Percentiles rank a stretch among this genome's conserved stretches.
Evolutionary conservation across 2,329 filamentous ascomycete species (phyloP).

Genomic region (Cytospora paraplurivora): DNA sequence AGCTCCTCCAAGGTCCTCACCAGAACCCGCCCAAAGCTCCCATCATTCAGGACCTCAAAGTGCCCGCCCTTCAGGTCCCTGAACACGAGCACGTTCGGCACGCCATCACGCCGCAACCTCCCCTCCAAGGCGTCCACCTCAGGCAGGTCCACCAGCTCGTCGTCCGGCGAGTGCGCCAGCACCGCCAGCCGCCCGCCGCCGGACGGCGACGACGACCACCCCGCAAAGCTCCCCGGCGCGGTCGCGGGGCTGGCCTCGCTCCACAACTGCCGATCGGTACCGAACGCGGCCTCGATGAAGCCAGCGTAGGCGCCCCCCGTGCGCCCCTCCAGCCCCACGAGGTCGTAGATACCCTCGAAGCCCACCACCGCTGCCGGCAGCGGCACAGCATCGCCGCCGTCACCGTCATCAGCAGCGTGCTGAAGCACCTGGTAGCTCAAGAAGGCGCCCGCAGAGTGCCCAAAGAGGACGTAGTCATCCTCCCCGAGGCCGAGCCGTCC

Average conservation of each 20-base stretch:
- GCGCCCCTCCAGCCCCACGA: conserved; percentile 54
- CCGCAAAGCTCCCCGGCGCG: conserved; percentile 45
- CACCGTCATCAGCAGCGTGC: conserved; percentile 31
- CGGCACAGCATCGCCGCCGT: conserved; percentile 35
- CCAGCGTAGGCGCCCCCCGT: conserved; percentile 53
- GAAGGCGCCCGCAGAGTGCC: conserved; percentile 66
- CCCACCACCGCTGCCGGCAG: conserved; percentile 59
- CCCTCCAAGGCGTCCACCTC: conserved; percentile 61
- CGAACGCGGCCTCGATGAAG: conserved; percentile 65
- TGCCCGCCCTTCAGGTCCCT: conserved; percentile 59
- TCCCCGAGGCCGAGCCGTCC: conserved; percentile 31
- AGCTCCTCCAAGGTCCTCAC: conserved; percentile 34
- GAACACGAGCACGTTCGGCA: conserved; percentile 40
- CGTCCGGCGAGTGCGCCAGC: conserved; percentile 50
- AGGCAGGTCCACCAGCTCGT: conserved; percentile 54
- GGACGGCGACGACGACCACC: conserved; percentile 32
- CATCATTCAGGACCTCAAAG: conserved; percentile 65
- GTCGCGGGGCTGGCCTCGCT: conserved; percentile 55
- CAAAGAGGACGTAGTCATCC: conserved; percentile 55
- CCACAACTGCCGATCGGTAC: conserved; percentile 53
- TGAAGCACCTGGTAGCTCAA: conserved; percentile 59
- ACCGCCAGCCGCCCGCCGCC: conserved; percentile 41
- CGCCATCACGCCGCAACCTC: conserved; percentile 46
- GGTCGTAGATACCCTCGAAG: conserved; percentile 68
- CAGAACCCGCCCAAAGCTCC: conserved; percentile 55